Percentiles rank a stretch among this genome's conserved stretches.
phyloP scores from a whole-genome alignment of 495 filamentous ascomycete species.

The Podospora tetraspora region DNA sequence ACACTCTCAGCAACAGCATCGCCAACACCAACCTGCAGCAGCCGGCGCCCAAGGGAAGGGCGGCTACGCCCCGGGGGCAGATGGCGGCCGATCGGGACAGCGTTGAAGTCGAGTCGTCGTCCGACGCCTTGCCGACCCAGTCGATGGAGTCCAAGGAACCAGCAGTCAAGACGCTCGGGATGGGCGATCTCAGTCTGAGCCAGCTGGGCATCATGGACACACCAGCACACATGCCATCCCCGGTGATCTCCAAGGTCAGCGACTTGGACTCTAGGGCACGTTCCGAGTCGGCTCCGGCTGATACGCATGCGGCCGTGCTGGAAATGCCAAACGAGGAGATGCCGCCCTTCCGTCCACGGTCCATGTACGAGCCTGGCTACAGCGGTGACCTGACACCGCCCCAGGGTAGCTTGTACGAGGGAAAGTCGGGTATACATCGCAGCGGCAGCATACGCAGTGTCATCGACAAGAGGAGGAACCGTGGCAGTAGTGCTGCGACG shows the following conservation, averaged over 20 bases:
- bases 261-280: constrained; percentile 37
- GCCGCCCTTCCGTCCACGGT: constrained; percentile 31
- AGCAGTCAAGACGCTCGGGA: constrained; percentile 84
- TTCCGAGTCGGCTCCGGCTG: constrained; percentile 44
- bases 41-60: constrained; percentile 37
- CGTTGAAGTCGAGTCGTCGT: constrained; percentile 45
- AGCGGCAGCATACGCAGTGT: constrained; percentile 81
- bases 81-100: constrained; percentile 32
- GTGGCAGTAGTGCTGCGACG: constrained; percentile 79
- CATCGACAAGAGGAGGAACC: constrained; percentile 62
- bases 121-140: constrained; percentile 28
- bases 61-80: constrained; percentile 28
- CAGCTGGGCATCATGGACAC: constrained; percentile 67
- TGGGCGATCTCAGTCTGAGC: constrained; percentile 80
- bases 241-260: constrained; percentile 38
- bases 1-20: constrained; percentile 73
- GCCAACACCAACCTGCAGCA: constrained; percentile 51
- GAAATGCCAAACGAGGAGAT: constrained; percentile 31
- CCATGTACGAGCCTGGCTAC: constrained; percentile 42
- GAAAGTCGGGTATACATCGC: constrained; percentile 58
- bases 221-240: constrained; percentile 37
- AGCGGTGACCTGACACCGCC: constrained; percentile 59
- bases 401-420: constrained; percentile 62
- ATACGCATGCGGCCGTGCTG: constrained; percentile 20
- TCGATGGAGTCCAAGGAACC: constrained; percentile 56